These are phyloP conservation scores for Ophidiomyces ophidiicola DNA, from an alignment of 2,329 filamentous ascomycete species.

Conservation along the genomic window DNA sequence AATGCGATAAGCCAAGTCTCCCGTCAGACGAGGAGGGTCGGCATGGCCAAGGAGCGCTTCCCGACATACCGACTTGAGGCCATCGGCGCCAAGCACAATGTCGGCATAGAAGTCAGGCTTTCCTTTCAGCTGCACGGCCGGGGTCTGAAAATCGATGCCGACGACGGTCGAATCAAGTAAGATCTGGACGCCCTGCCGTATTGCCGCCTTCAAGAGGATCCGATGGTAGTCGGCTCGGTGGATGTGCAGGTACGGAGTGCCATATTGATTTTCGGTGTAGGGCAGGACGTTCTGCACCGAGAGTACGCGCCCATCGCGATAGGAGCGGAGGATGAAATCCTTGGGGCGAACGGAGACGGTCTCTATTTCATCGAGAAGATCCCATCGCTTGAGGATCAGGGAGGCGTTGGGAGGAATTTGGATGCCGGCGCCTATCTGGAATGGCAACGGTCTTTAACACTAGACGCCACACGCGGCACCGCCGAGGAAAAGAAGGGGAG, in stretches of 20 bases:
- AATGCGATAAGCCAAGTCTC: slow-evolving; percentile 46
- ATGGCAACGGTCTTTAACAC: neutral
- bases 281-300: slow-evolving; percentile 20
- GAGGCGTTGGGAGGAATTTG: slow-evolving; percentile 26
- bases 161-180: slow-evolving; percentile 20
- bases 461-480: neutral
- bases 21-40: slow-evolving; percentile 40
- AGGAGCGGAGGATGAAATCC: slow-evolving; percentile 23
- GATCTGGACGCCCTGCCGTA: slow-evolving; percentile 30
- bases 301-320: slow-evolving; percentile 23
- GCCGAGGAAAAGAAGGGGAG: neutral
- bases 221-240: slow-evolving; percentile 40
- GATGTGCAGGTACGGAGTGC: slow-evolving; percentile 37
- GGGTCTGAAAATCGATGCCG: slow-evolving; percentile 19
- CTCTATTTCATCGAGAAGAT: slow-evolving; percentile 20
- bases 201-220: slow-evolving; percentile 32
- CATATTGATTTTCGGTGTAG: slow-evolving; percentile 21
- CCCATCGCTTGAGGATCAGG: slow-evolving; percentile 22
- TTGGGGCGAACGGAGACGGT: slow-evolving; percentile 22
- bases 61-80: slow-evolving; percentile 36
- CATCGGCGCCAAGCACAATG: slow-evolving; percentile 40
- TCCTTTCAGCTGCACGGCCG: slow-evolving; percentile 22
- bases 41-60: slow-evolving; percentile 35
- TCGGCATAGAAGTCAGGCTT: slow-evolving; percentile 30
- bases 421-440: slow-evolving; percentile 25